Evolutionary conservation across 2,329 filamentous ascomycete species (phyloP).

Genomic region (Talaromyces sp.): DNA sequence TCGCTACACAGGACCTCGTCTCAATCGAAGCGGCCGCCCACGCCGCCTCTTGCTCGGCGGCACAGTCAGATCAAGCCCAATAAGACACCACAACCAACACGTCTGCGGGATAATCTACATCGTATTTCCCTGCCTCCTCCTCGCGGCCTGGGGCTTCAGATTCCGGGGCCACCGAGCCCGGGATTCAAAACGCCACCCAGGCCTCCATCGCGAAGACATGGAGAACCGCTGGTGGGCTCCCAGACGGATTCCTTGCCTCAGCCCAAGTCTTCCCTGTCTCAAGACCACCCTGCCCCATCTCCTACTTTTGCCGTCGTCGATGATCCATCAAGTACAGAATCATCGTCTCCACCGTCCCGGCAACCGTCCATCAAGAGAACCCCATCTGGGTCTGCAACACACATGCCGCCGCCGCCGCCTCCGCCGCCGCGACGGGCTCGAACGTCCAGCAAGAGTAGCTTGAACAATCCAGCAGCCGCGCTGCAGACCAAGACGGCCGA

Average conservation of each 20-base stretch:
- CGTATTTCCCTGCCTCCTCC: constrained; percentile 38
- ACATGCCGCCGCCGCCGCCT: constrained; percentile 41
- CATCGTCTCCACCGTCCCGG: constrained; percentile 16
- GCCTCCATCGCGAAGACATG: constrained; percentile 50
- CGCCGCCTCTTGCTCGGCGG: constrained; percentile 46
- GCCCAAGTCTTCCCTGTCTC: constrained; percentile 6
- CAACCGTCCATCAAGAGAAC: constrained; percentile 26
- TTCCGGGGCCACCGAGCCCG: constrained; percentile 26
- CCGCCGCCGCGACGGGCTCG: constrained; percentile 46
- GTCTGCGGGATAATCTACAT: constrained; percentile 27
- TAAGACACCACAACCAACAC: constrained; percentile 26
- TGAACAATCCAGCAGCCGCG: constrained; percentile 20
- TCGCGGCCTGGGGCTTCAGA: constrained; percentile 42
- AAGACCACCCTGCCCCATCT: constrained; percentile 1
- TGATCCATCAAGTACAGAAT: constrained; percentile 16
- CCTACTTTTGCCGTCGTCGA: constrained; percentile 8
- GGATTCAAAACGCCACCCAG: constrained; percentile 45
- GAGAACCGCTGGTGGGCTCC: constrained; percentile 5
- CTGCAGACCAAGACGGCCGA: constrained; percentile 18
- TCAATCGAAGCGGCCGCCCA: constrained; percentile 41
- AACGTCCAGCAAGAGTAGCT: constrained; percentile 37
- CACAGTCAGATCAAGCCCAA: constrained; percentile 40
- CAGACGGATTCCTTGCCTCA: constrained; percentile 13
- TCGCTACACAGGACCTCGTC: constrained; percentile 27
- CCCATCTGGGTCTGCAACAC: constrained; percentile 22